phyloP scores from a whole-genome alignment of 2,329 filamentous ascomycete species.

The Didymella keratinophila region DNA sequence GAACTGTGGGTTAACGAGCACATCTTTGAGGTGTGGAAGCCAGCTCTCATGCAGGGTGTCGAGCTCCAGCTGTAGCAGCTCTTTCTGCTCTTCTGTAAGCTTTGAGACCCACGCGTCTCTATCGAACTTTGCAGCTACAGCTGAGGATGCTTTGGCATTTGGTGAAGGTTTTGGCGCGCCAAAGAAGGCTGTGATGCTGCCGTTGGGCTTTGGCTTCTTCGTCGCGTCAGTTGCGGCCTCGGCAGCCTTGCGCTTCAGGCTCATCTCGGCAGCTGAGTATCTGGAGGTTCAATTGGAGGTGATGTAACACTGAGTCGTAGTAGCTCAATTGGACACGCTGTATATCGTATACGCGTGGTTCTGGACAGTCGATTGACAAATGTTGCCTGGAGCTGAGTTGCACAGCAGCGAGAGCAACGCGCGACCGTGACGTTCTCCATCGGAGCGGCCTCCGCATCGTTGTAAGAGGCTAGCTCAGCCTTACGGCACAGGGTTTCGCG shows the following conservation, averaged over 20 bases:
- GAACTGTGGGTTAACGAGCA: conserved; percentile 80
- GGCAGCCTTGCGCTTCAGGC: conserved; percentile 61
- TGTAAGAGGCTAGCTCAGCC: conserved; percentile 29
- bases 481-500: conserved; percentile 26
- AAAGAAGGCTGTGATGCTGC: conserved; percentile 91
- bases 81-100: conserved; percentile 81
- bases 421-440: conserved; percentile 24
- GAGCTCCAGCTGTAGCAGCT: conserved; percentile 86
- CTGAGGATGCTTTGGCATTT: conserved; percentile 27
- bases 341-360: not conserved
- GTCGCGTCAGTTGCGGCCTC: conserved; percentile 54
- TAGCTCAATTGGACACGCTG: not conserved
- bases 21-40: conserved; percentile 87
- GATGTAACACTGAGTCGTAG: no score
- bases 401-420: conserved; percentile 10
- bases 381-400: conserved; percentile 7
- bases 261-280: conserved; percentile 49
- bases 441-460: not conserved
- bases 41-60: conserved; percentile 91
- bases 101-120: conserved; percentile 88
- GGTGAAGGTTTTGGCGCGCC: conserved; percentile 62
- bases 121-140: conserved; percentile 67
- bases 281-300: not conserved
- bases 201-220: conserved; percentile 67
- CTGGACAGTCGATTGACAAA: not conserved